Conservation (phyloP, 2,329 filamentous ascomycete species). For the Mycogone perniciosa region DNA sequence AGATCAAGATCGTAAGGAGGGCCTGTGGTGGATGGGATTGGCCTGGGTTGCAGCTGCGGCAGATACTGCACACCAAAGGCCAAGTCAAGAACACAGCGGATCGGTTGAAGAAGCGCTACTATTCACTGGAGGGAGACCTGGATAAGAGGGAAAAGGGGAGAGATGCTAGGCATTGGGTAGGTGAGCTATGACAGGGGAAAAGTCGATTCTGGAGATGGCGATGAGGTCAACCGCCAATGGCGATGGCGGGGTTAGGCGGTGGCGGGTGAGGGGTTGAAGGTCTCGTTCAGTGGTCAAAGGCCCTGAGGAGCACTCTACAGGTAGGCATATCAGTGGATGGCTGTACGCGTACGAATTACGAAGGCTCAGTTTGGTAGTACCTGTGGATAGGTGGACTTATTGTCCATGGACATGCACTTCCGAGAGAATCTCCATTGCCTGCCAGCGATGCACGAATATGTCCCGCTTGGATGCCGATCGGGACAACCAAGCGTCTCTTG, state of each 20-base stretch:
- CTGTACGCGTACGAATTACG: no score
- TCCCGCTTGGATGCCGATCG: no score
- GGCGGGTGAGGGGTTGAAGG: constrained; percentile 8
- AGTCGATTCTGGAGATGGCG: neutral
- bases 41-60: neutral
- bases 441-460: no score
- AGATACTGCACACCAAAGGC: neutral
- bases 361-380: no score
- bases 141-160: constrained; percentile 2
- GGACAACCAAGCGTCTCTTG: no score
- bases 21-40: neutral
- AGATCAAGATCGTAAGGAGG: no score
- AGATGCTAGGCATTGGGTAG: neutral
- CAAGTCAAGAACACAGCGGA: neutral
- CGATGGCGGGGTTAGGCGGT: constrained; percentile 6
- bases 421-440: no score
- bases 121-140: neutral
- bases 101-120: neutral
- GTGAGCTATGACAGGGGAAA: neutral
- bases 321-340: no score
- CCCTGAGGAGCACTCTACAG: neutral
- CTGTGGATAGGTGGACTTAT: no score
- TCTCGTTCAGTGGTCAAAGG: neutral
- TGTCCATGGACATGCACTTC: no score
- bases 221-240: constrained; percentile 9